A percentile compares a stretch with the other conserved stretches of the same genome.
phyloP scores from a whole-genome alignment of 2,329 filamentous ascomycete genomes.

The Apiospora arundinis region DNA sequence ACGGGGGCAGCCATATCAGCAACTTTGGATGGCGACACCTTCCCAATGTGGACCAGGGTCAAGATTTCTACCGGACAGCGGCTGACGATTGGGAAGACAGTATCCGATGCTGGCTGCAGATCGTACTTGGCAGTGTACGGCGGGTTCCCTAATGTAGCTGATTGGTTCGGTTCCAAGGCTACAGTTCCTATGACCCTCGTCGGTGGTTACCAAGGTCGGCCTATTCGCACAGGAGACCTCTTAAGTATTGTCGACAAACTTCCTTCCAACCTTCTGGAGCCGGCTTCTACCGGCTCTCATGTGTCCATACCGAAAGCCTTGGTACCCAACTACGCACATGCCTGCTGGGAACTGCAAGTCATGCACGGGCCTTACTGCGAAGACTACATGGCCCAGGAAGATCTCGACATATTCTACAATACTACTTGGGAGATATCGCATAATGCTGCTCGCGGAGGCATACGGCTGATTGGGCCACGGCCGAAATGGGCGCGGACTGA shows the following conservation, averaged over 20 bases:
- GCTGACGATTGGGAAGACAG: slow-evolving; percentile 61
- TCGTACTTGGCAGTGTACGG: slow-evolving; percentile 62
- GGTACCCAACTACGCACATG: slow-evolving; percentile 53
- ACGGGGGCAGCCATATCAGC: slow-evolving; percentile 62
- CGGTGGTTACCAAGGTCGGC: slow-evolving; percentile 65
- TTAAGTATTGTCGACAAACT: slow-evolving; percentile 53
- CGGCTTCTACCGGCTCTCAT: neutral
- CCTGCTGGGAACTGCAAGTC: slow-evolving; percentile 56
- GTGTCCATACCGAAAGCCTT: slow-evolving; percentile 38
- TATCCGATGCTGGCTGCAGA: slow-evolving; percentile 56
- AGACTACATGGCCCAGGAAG: slow-evolving; percentile 56
- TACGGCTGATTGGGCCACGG: slow-evolving; percentile 63
- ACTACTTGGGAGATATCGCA: slow-evolving; percentile 66
- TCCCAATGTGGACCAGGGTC: slow-evolving; percentile 63
- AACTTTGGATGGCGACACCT: slow-evolving; percentile 53
- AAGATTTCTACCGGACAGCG: slow-evolving; percentile 51
- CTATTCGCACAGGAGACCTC: slow-evolving; percentile 60
- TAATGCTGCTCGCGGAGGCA: slow-evolving; percentile 65
- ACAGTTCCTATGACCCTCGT: slow-evolving; percentile 63
- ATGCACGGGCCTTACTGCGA: slow-evolving; percentile 64
- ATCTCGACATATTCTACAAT: slow-evolving; percentile 62
- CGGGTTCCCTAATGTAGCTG: slow-evolving; percentile 50
- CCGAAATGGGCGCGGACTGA: slow-evolving; percentile 64
- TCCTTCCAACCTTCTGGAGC: neutral
- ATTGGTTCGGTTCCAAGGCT: slow-evolving; percentile 65